Conservation (phyloP, 306 rosid species). For the Corylus americana region DNA sequence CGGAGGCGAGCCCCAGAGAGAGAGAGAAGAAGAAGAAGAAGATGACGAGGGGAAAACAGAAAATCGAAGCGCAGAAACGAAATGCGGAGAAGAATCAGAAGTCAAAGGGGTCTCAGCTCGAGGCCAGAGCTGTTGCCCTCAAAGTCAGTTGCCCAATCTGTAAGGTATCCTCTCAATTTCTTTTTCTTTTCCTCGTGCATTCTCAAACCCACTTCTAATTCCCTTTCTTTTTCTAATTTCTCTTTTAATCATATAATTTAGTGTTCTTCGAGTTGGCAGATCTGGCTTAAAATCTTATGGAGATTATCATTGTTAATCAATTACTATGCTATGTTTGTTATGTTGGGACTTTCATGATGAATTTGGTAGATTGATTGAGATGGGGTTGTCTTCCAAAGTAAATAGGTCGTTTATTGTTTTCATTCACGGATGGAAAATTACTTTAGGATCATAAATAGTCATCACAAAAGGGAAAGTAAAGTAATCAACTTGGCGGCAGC, state of each 20-base stretch:
- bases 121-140: conserved; percentile 89
- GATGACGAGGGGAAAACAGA: conserved; percentile 98
- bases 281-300: conserved; percentile 10
- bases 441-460: neutral
- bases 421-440: neutral
- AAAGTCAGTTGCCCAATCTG: conserved; percentile 80
- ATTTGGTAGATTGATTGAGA: neutral
- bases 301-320: too few species aligned
- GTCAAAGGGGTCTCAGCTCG: conserved; percentile 78
- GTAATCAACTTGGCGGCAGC: neutral
- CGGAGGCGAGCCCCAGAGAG: neutral
- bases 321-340: too few species aligned
- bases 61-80: conserved; percentile 88
- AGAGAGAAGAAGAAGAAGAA: neutral
- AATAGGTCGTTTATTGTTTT: neutral
- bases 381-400: neutral
- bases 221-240: too few species aligned
- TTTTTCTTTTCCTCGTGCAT: neutral
- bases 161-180: conserved; percentile 48
- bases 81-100: conserved; percentile 88
- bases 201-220: too few species aligned
- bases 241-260: neutral
- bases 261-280: conserved; percentile 19
- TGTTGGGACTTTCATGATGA: too few species aligned
- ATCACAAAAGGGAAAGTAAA: neutral